A percentile compares a stretch with the other conserved stretches of the same genome.
Conservation (phyloP, 768 basidiomycete species). For the Peribolospora kevripleyi region DNA sequence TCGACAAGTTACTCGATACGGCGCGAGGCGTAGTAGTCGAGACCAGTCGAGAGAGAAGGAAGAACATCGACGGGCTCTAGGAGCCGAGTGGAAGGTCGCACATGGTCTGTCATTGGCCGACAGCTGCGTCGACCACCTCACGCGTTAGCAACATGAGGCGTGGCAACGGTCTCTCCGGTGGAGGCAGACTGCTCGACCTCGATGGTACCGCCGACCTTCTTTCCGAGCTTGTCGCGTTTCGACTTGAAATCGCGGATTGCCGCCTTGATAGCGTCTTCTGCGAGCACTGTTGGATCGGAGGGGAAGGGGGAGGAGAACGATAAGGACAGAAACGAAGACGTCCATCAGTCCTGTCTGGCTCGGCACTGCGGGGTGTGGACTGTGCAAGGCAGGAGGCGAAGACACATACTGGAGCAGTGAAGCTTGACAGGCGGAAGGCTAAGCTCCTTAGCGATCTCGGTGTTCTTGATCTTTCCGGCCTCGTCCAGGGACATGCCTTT, state of each 20-base stretch:
- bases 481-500: constrained; percentile 82
- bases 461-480: constrained; percentile 91
- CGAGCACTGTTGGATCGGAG: constrained; percentile 39
- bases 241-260: constrained; percentile 87
- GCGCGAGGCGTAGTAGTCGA: too few species aligned
- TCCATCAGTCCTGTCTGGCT: not conserved
- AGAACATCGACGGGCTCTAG: too few species aligned
- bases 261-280: constrained; percentile 94
- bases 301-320: not conserved
- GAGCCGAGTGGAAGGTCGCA: too few species aligned
- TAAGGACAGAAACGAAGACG: not conserved
- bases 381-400: not conserved
- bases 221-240: constrained; percentile 39
- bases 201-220: constrained; percentile 37
- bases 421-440: constrained; percentile 88
- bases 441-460: constrained; percentile 93
- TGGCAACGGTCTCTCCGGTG: constrained; percentile 6
- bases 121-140: too few species aligned
- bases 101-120: too few species aligned
- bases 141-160: not conserved
- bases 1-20: too few species aligned
- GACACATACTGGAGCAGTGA: constrained; percentile 60
- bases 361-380: not conserved
- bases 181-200: constrained; percentile 23
- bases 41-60: too few species aligned